Conservation (phyloP, 2,329 filamentous ascomycete genomes). For the Ascochyta rabiei region DNA sequence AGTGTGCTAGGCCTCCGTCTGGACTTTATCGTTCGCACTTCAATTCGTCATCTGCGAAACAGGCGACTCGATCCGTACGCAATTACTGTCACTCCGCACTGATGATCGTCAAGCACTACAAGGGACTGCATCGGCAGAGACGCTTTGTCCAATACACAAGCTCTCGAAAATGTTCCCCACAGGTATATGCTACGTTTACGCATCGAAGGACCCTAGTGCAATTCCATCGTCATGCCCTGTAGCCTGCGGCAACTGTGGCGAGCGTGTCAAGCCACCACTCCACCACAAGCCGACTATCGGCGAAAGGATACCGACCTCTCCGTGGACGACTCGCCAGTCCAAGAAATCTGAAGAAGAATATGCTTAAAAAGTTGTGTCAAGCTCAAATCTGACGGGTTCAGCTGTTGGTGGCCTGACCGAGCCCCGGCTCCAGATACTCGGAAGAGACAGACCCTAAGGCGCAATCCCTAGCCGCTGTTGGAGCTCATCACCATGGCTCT, state of each 20-base stretch:
- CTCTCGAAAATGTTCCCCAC: neutral
- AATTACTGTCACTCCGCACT: conserved; percentile 2
- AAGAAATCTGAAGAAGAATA: neutral
- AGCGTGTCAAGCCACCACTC: conserved; percentile 11
- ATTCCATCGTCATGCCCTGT: conserved; percentile 4
- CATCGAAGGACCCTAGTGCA: conserved; percentile 4
- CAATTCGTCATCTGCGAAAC: neutral
- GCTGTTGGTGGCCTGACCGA: neutral
- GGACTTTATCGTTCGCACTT: neutral
- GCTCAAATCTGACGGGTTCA: neutral
- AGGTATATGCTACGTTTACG: conserved; percentile 2
- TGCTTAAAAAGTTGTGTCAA: neutral
- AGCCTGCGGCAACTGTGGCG: conserved; percentile 15
- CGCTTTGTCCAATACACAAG: neutral
- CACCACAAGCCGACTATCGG: conserved; percentile 11
- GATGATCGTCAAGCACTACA: neutral
- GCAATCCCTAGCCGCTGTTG: conserved; percentile 4
- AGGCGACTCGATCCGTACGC: neutral
- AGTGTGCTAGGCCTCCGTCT: neutral
- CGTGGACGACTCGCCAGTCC: neutral
- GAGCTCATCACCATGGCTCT: neutral
- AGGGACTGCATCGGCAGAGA: neutral
- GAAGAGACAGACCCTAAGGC: conserved; percentile 3
- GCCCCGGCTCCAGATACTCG: conserved; percentile 9
- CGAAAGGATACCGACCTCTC: neutral